Evolutionary conservation across 1,284 basidiomycete genomes (phyloP), one percentile per base, ranked within the genome.

Genomic region (Moesziomyces globuligerus): DNA sequence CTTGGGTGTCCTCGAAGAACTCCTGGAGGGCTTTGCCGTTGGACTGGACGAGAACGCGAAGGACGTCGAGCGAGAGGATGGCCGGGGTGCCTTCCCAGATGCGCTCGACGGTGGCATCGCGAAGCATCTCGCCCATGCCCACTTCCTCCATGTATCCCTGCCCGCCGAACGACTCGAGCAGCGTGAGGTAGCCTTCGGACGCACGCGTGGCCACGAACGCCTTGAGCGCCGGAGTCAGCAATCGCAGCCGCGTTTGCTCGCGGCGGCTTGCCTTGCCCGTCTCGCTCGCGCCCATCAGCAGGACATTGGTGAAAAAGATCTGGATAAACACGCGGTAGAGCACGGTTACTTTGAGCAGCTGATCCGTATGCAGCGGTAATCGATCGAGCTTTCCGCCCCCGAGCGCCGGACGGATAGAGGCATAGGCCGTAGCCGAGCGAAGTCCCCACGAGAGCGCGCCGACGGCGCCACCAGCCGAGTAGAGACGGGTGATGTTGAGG

Each of bases 201-300:
- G 87, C 87, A 72, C 88, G 88, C 59, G 90, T 88, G 7, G 90
- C 87, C 3, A 86, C 86, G 79, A 90, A 92, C 0, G 88, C 90
- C 79, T 92, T 92, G 36, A 86, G 84, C 0, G 88, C 86, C 3
- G 90, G 88, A 0, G 90, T 92, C 51, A 92, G 79, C 68, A 92
- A 82, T 49, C 91, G 85, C 61, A 92, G 76, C 48, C 89, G 83
- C 24, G 83, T 97, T 84, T 96, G 94, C 83, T 97, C 97, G 32
- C 97, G 93, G 70, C 97, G 93, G 0, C 93, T 97, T 4, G 89
- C 91, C 85, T 96, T 96, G n/a, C 94, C 95, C 0, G 92, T 93
- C 85, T 90, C 90, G 76, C 89, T 89, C n/a, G 89, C 89, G 4
- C 79, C 94, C 11, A 97, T 86, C 23, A 98, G 86, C n/a, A 97